Evolutionary conservation across 176 grass and related monocot genomes (phyloP).

Genomic region (Carex parvula): DNA sequence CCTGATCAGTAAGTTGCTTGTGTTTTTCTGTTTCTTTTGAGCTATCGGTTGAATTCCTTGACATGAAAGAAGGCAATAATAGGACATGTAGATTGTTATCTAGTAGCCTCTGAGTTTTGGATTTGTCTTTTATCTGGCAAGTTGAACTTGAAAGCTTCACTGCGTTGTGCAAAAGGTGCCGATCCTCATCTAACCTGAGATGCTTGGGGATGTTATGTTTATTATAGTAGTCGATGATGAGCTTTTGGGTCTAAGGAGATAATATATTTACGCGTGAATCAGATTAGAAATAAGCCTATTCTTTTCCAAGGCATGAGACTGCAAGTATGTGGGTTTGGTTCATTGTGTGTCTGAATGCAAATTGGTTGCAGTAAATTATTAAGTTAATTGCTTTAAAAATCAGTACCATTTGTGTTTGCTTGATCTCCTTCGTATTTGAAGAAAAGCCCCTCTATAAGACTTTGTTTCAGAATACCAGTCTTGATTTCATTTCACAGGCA

Average conservation of each 20-base stretch:
- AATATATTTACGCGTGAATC: neutral
- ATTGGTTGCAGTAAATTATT: neutral
- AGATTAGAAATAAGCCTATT: constrained; percentile 1
- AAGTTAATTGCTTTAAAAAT: neutral
- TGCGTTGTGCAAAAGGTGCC: neutral
- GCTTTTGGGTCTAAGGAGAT: neutral
- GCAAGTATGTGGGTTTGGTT: constrained; percentile 5
- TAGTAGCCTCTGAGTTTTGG: neutral
- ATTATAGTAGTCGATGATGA: neutral
- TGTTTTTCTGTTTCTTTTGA: constrained; percentile 13
- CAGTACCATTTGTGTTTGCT: neutral
- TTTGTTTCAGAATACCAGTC: neutral
- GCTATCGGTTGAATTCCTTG: neutral
- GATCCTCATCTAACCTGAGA: neutral
- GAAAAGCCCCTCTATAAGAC: neutral
- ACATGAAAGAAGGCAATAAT: neutral
- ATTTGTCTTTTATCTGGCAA: neutral
- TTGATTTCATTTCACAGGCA: neutral
- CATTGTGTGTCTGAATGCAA: neutral
- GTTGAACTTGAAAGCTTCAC: neutral
- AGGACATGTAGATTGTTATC: neutral
- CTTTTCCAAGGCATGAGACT: constrained; percentile 1
- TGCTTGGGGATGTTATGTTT: neutral
- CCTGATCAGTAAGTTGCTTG: neutral
- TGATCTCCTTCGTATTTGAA: neutral